A percentile compares a stretch with the other conserved stretches of the same genome.
These are phyloP conservation scores for Cyclocybe aegerita DNA, from an alignment of 768 basidiomycete species.

Conservation along the genomic window DNA sequence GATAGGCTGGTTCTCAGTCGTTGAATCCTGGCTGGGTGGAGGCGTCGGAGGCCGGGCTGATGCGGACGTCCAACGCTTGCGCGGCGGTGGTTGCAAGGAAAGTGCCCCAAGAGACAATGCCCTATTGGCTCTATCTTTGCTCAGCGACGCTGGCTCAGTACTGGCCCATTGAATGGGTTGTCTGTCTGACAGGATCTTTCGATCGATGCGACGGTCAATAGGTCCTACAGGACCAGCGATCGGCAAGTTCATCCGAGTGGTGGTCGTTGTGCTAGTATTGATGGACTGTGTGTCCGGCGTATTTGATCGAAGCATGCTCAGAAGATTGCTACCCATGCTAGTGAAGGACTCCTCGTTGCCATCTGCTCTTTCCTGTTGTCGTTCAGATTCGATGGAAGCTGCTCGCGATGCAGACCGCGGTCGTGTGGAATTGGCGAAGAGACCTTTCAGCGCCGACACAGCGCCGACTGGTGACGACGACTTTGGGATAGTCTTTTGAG, in stretches of 20 bases:
- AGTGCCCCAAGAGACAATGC: constrained; percentile 32
- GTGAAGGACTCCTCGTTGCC: constrained; percentile 54
- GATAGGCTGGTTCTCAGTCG: constrained; percentile 5
- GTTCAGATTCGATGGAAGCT: constrained; percentile 40
- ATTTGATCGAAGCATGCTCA: constrained; percentile 48
- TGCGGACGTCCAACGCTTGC: constrained; percentile 41
- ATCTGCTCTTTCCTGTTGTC: constrained; percentile 24
- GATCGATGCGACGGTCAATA: constrained; percentile 33
- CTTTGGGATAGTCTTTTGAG: constrained; percentile 40
- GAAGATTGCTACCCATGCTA: constrained; percentile 52
- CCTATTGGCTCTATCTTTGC: constrained; percentile 27
- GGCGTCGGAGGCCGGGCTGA: constrained; percentile 24
- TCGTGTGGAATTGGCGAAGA: constrained; percentile 49
- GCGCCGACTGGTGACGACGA: constrained; percentile 36
- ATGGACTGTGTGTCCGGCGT: constrained; percentile 28
- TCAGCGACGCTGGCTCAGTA: constrained; percentile 29
- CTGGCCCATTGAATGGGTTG: constrained; percentile 22
- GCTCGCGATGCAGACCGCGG: constrained; percentile 58
- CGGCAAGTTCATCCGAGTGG: constrained; percentile 30
- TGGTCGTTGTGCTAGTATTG: constrained; percentile 18
- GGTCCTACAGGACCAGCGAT: constrained; percentile 28
- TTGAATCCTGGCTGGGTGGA: constrained; percentile 2
- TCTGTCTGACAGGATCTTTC: constrained; percentile 20
- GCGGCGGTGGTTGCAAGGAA: constrained; percentile 49
- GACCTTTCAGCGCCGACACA: constrained; percentile 58